Base-by-base conservation (phyloP, 2,329 filamentous ascomycete genomes). In the Paecilomyces niveus region DNA sequence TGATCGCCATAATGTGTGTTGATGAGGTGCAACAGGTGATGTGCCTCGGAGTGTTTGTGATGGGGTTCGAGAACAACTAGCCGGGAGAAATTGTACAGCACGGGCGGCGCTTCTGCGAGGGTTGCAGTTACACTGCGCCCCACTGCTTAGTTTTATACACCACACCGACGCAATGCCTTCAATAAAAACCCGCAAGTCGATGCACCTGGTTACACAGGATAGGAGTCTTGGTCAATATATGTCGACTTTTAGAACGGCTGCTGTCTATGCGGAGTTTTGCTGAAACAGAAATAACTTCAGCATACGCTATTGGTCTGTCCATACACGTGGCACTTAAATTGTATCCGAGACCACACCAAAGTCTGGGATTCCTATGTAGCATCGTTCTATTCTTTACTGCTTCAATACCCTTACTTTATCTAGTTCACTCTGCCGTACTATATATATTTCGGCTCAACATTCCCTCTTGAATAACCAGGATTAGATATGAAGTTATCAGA, bases 1-100 rank as follows among this genome's bases (percentile, higher is more conserved):
- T 66, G 58, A 74, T 68, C 58, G 71, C 70, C 71, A 74, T 74
- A 54, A 57, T 67, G 63, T 9, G 10, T 29, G 50, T 21, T 26
- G 50, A 29, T 8, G 22, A 18, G 50, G 24, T 24, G 50, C 21
- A 21, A 52, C 22, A 13, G 50, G 26, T 52, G 50, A n/a, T 45
- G 39, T 45, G 39, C 39, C 39, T 45, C 26, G 6, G 5, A 22
- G 50, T 26, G 50, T 24, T 24, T n/a, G 50, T 26, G 50, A 29
- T 21, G 50, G 13, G 21, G 50, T 52, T 52, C 22, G 50, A 52
- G 24, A 26, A 18, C 21, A 26, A 18, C 21, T 6, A 29, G 22
- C 22, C 22, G 15, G 50, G 50, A 26, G 50, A 52, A 52, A 52
- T 52, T 52, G 50, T 24, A 52, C 35, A 45, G 3, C 4, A 18